Base-by-base conservation (phyloP, 163 green algal genomes). In the Scenedesmus sp. region DNA sequence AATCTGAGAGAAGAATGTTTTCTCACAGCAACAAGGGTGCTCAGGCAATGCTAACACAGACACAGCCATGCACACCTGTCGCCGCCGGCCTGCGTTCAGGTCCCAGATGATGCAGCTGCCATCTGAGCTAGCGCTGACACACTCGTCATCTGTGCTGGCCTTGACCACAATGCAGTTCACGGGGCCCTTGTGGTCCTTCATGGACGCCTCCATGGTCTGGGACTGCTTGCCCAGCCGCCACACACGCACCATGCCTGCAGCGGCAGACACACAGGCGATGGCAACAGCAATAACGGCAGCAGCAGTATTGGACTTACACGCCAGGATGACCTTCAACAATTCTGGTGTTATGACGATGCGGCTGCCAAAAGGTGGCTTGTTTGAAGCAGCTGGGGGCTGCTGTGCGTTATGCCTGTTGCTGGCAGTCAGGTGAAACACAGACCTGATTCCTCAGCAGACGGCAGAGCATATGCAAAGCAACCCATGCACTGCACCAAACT, bases 41-140 rank as follows among this genome's bases (percentile, higher is more conserved):
- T 46, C 34, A 46, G 34, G 34, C 34, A 46, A 46, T 46, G 34
- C 34, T 46, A 46, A 46, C 34, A 46, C 34, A 46, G 34, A 46
- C 34, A 46, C 16, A 18, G 46, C 55, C 2, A 5, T 26, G 13
- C 55, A 1, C 82, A 94, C 92, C 96, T 96, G 92, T 96, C 96
- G 23, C 70, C 70, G 70, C 70, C 46, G 94, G 96, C 89, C 88
- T 10, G 70, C 70, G 52, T 79, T 87, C 74, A 99, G 88, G 93
- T 98, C 97, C 97, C 97, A 99, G 70, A 99, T 96, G 94, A 99
- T 98, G 95, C 96, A 98, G 84, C 84, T 95, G 92, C 97, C 97
- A 91, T 99, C 97, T n/a, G 87, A 94, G 87, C 87, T 95, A 8
- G 96, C 96, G 66, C 89, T 95, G 6, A 96, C 95, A 85, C 93